Evolutionary conservation across 805 yeast genomes (phyloP).

Genomic region (Tetrapisispora pingtungensis): DNA sequence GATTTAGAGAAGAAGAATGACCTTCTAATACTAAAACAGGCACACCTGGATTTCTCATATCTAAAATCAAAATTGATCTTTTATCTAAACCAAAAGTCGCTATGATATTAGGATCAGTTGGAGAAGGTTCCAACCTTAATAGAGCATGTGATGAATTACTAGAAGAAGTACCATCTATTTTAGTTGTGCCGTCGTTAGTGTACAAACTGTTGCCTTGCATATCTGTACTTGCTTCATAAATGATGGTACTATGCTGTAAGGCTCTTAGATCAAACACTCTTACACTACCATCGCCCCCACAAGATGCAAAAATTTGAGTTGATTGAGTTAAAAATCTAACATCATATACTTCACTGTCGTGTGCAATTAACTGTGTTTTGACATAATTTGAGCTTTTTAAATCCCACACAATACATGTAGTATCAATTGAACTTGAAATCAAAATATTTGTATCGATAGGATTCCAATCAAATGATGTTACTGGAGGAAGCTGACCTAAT

Average conservation of each 20-base stretch:
- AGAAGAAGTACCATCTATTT: slow-evolving; percentile 9
- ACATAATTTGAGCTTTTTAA: slow-evolving; percentile 41
- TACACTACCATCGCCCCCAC: slow-evolving; percentile 92
- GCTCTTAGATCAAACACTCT: slow-evolving; percentile 84
- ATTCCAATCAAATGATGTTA: slow-evolving; percentile 94
- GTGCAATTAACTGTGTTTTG: slow-evolving; percentile 90
- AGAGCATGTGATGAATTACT: slow-evolving; percentile 41
- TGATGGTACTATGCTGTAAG: slow-evolving; percentile 87
- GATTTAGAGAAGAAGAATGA: slow-evolving; percentile 58
- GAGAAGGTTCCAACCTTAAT: slow-evolving; percentile 66
- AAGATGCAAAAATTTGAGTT: slow-evolving; percentile 70
- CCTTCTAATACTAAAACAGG: slow-evolving; percentile 66
- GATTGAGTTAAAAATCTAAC: slow-evolving; percentile 72
- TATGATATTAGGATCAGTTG: slow-evolving; percentile 68
- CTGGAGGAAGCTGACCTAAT: slow-evolving; percentile 55
- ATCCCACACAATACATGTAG: slow-evolving; percentile 97
- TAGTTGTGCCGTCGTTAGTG: background rate
- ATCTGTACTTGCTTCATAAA: slow-evolving; percentile 55
- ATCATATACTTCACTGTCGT: slow-evolving; percentile 90
- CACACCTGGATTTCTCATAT: slow-evolving; percentile 77
- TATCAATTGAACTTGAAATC: slow-evolving; percentile 83
- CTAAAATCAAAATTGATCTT: slow-evolving; percentile 57
- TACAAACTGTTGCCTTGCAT: background rate
- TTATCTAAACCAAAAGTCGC: slow-evolving; percentile 75
- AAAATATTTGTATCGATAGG: slow-evolving; percentile 54